Evolutionary conservation across 202 grass and related monocot genomes (phyloP), one percentile per base, ranked within the genome.

Genomic region (Bolboschoenoplectus hybrid): DNA sequence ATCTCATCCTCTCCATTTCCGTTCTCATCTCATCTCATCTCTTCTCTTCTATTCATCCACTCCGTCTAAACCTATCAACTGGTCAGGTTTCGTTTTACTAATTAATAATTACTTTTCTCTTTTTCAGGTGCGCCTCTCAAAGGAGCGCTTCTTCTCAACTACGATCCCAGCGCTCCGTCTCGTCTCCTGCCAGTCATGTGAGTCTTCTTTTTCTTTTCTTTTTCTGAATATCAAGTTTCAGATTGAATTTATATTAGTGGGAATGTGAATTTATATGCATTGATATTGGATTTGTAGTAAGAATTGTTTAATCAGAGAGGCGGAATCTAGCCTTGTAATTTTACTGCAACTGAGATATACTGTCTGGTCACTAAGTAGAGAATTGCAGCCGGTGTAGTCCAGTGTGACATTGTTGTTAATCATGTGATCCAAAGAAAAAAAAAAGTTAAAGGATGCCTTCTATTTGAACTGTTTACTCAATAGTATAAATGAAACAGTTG

Each of bases 111-210:
- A 36, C 26, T 35, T n/a, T 41, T 9, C 64, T 46, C 17, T 67
- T 41, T 85, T 85, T 57, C 91, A 98, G 93, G 91, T 78, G 92
- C 85, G 58, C 90, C 89, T 35, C 68, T 95, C 49, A 88, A 89
- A 84, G 96, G 81, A 20, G 90, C 93, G 61, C 84, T 95, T 63
- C 86, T 98, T 52, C 89, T 98, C 86, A 95, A 98, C 86, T 92
- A 91, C 89, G 90, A 98, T 40, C 93, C 88, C 0, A 80, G n/a
- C 16, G 88, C 65, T 2, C 89, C 96, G 2, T 95, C 93, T 67
- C 91, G 96, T 63, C 93, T 98, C 74, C 89, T 98, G 10, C 88
- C 96, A 3, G 61, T 94, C 74, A 74, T 98, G 96, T 98, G 55
- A 88, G 86, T 66, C 5, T 16, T 19, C 19, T 20, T 53, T 56